Percentiles rank a stretch among this genome's conserved stretches.
Evolutionary conservation across 164 flowering plant species (phyloP).

Genomic region (Tinospora cordifolia): DNA sequence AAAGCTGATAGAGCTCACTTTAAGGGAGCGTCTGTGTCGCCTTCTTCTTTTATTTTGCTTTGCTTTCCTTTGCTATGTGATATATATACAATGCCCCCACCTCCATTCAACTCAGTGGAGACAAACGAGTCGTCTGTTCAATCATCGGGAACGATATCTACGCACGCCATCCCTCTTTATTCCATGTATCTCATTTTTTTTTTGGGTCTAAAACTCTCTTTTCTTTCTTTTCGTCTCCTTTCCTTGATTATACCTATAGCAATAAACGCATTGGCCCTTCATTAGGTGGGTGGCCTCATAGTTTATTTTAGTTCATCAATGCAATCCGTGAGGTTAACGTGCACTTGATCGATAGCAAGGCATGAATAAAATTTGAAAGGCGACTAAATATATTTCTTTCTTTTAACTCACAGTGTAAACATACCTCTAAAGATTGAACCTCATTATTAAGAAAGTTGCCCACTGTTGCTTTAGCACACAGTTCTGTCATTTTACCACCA

Average conservation of each 20-base stretch:
- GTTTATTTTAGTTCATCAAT: not conserved
- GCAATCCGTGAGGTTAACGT: not conserved
- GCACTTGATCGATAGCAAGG: not conserved
- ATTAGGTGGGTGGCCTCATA: not conserved
- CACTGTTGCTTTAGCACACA: not conserved
- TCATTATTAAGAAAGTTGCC: not conserved
- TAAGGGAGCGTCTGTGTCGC: conserved; percentile 36
- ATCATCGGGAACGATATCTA: conserved; percentile 29
- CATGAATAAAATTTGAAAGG: not conserved
- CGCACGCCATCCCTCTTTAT: not conserved
- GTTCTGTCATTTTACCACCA: not conserved
- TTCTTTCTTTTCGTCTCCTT: not conserved
- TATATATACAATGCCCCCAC: conserved; percentile 7
- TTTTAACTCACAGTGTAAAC: too few species aligned
- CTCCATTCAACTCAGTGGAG: conserved; percentile 30
- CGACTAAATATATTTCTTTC: not conserved
- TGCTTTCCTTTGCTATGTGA: conserved; percentile 15
- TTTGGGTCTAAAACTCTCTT: not conserved
- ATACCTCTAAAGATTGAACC: too few species aligned
- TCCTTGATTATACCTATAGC: not conserved
- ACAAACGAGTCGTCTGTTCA: conserved; percentile 42
- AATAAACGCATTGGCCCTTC: not conserved
- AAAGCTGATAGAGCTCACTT: conserved; percentile 8
- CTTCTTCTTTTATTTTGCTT: not conserved
- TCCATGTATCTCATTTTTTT: too few species aligned